These are phyloP conservation scores for Solanum phureja DNA, from an alignment of 257 asterid genomes.

Conservation along the genomic window DNA sequence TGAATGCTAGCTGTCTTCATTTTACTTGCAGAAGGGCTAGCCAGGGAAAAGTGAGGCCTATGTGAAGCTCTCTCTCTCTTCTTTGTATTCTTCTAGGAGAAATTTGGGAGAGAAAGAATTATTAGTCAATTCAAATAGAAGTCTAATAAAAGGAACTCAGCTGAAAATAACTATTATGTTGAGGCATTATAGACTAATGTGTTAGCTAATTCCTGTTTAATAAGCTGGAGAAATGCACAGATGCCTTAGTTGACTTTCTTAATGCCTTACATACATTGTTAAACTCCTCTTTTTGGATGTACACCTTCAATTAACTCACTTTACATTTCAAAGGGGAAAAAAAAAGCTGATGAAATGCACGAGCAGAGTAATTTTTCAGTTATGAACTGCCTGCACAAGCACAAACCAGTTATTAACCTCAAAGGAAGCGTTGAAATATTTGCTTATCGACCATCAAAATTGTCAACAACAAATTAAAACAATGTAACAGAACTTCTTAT, in stretches of 20 bases:
- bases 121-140: not conserved
- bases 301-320: not conserved
- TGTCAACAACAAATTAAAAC: not conserved
- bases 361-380: not conserved
- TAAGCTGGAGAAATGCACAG: not conserved
- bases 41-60: not conserved
- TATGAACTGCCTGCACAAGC: not conserved
- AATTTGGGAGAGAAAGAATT: not conserved
- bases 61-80: not conserved
- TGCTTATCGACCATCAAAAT: not conserved
- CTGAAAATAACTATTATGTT: not conserved
- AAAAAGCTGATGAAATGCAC: not conserved
- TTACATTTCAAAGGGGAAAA: not conserved
- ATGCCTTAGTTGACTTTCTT: not conserved
- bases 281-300: not conserved
- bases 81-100: not conserved
- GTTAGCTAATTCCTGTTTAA: not conserved
- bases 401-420: not conserved
- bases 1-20: not conserved
- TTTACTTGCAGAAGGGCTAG: not conserved
- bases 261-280: not conserved
- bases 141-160: not conserved
- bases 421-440: not conserved
- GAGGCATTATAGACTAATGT: not conserved
- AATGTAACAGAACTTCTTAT: not conserved